Conservation (phyloP, 192 early-diverging fungal genomes). For the Coemansia sp. region DNA sequence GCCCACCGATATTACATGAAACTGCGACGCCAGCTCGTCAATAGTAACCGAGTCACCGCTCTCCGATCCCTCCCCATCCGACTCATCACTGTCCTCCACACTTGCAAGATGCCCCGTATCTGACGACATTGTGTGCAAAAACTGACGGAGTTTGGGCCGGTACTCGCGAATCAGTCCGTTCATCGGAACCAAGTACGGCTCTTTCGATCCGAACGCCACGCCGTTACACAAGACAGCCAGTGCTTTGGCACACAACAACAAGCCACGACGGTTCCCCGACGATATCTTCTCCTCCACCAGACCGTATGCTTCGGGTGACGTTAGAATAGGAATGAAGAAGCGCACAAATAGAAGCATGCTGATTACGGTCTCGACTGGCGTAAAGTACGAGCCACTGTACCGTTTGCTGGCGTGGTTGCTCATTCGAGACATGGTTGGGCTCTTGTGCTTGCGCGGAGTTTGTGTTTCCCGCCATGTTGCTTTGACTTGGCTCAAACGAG, state of each 20-base stretch:
- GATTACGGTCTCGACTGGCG: slow-evolving; percentile 63
- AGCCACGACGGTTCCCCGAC: slow-evolving; percentile 73
- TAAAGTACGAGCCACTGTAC: slow-evolving; percentile 56
- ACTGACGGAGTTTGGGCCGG: slow-evolving; percentile 74
- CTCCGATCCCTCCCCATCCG: slow-evolving; percentile 13
- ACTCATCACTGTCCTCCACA: background rate
- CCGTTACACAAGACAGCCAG: slow-evolving; percentile 95
- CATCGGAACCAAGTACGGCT: slow-evolving; percentile 83
- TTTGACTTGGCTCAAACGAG: slow-evolving; percentile 27
- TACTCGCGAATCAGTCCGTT: slow-evolving; percentile 86
- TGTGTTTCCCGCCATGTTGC: slow-evolving; percentile 38
- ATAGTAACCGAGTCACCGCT: slow-evolving; percentile 35
- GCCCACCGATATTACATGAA: slow-evolving; percentile 39
- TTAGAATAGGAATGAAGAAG: slow-evolving; percentile 93
- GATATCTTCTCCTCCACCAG: slow-evolving; percentile 63
- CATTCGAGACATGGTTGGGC: slow-evolving; percentile 19
- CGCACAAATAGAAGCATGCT: slow-evolving; percentile 88
- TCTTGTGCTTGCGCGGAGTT: slow-evolving; percentile 34
- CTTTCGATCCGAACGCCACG: slow-evolving; percentile 90
- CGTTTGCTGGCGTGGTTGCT: slow-evolving; percentile 44
- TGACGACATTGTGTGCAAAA: slow-evolving; percentile 64
- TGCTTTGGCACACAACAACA: slow-evolving; percentile 87
- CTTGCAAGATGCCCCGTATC: slow-evolving; percentile 1
- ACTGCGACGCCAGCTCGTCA: slow-evolving; percentile 51
- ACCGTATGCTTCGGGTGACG: slow-evolving; percentile 81